A percentile compares a stretch with the other conserved stretches of the same genome.
These are phyloP conservation scores for Lagerstroemia speciosa DNA, from an alignment of 345 rosid genomes.

Conservation along the genomic window DNA sequence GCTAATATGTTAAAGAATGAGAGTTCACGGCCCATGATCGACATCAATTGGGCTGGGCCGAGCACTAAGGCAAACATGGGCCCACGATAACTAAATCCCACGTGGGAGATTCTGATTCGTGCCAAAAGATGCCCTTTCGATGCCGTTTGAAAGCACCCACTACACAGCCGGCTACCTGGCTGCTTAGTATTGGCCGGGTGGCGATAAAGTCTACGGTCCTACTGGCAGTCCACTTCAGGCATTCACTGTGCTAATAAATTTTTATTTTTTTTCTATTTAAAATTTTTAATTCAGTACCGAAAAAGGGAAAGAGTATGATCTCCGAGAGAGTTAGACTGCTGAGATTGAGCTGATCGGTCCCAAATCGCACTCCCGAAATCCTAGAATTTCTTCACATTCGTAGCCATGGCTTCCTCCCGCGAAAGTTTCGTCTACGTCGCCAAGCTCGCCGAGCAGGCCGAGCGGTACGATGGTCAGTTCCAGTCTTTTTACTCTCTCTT, in stretches of 20 bases:
- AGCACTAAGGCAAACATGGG: background rate
- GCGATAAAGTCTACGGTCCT: no score
- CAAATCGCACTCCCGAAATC: background rate
- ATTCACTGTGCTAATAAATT: no score
- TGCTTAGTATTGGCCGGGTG: no score
- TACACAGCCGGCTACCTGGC: no score
- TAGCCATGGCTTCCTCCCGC: constrained; percentile 7
- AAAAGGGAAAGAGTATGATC: background rate
- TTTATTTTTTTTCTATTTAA: no score
- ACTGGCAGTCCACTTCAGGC: no score
- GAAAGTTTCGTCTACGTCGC: constrained; percentile 8
- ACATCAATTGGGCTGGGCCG: background rate
- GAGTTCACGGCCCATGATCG: no score
- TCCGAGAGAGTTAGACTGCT: background rate
- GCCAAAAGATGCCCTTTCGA: background rate
- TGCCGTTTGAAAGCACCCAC: background rate
- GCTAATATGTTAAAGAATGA: no score
- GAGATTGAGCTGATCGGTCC: background rate
- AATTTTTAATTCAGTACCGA: background rate
- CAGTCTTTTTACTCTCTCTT: background rate
- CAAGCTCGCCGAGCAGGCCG: constrained; percentile 11
- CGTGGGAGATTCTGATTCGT: background rate
- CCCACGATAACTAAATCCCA: background rate
- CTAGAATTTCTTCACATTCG: constrained; percentile 3
- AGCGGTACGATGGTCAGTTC: constrained; percentile 8